Evolutionary conservation across 139 green algal genomes (phyloP), one percentile per base, ranked within the genome.

Genomic region (Bryopsis sp.): DNA sequence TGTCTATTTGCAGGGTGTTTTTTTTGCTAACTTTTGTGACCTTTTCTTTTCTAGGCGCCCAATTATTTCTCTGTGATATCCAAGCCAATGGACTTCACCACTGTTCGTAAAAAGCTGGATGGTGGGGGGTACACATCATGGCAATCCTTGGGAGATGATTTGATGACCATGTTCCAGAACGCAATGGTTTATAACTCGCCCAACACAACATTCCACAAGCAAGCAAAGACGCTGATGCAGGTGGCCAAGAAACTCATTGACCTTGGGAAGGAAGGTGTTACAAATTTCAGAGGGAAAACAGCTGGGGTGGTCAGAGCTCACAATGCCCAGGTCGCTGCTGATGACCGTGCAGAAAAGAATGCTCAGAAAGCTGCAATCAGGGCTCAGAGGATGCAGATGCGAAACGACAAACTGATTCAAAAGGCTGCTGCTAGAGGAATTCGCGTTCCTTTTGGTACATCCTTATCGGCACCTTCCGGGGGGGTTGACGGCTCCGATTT

Each of bases 11-110:
- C 47, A n/a, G n/a, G n/a, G n/a, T n/a, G n/a, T 26, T 50, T 50
- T 50, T 11, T 26, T 26, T 50, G 11, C 43, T 26, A 50, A 15
- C 11, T 50, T 11, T 24, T 37, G 8, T 15, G 31, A 11, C 28
- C 32, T 58, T 39, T n/a, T 47, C 28, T 68, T 4, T n/a, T 66
- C 7, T 31, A 71, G 54, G 73, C 73, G 11, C 73, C 73, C 22
- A 62, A 54, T 39, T 78, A 78, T 66, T 74, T 63, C 59, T 39
- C 34, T n/a, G 62, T 78, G 37, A 72, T 78, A 34, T 67, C 26
- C 19, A 33, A 50, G 39, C 73, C 73, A 29, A 78, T 78, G 73
- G 73, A 78, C 66, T 78, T 78, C 58, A 60, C 66, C 29, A 78
- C 66, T 2, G 74, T 78, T 29, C 66, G 58, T 22, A 35, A 57